phyloP scores from a whole-genome alignment of 148 eudicot species.

The Rhododendron ferrugineum region DNA sequence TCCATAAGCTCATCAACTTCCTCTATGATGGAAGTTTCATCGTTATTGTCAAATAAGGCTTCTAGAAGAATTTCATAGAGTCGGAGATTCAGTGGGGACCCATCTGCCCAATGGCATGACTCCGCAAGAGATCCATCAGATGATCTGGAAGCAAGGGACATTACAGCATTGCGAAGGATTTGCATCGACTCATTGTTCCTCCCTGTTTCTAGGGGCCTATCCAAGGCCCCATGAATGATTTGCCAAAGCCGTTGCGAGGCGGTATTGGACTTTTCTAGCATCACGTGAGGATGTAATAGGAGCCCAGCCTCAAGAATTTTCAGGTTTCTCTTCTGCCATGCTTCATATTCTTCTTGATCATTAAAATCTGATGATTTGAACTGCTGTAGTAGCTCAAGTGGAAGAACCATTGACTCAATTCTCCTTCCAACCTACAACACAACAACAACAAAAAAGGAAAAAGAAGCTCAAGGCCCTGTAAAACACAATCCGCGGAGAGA shows the following conservation, averaged over 20 bases:
- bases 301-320: constrained; percentile 94
- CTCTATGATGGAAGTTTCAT: constrained; percentile 68
- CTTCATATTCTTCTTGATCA: constrained; percentile 72
- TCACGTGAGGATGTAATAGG: constrained; percentile 67
- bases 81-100: constrained; percentile 77
- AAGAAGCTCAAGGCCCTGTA: background rate
- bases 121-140: constrained; percentile 65
- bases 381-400: constrained; percentile 89
- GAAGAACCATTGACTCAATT: constrained; percentile 77
- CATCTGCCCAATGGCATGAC: constrained; percentile 95
- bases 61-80: constrained; percentile 82
- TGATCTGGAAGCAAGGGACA: constrained; percentile 76
- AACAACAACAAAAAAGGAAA: background rate
- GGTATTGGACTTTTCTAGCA: constrained; percentile 65
- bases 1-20: constrained; percentile 95
- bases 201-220: constrained; percentile 85
- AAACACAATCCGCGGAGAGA: background rate
- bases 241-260: constrained; percentile 67
- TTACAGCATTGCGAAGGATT: constrained; percentile 74
- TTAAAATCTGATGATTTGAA: constrained; percentile 83
- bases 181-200: constrained; percentile 88
- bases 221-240: constrained; percentile 70
- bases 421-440: constrained; percentile 69
- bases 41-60: constrained; percentile 77
- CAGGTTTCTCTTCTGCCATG: constrained; percentile 84